Conservation (phyloP, 108 stramenopile genomes). For the Nitzschia sp. region DNA sequence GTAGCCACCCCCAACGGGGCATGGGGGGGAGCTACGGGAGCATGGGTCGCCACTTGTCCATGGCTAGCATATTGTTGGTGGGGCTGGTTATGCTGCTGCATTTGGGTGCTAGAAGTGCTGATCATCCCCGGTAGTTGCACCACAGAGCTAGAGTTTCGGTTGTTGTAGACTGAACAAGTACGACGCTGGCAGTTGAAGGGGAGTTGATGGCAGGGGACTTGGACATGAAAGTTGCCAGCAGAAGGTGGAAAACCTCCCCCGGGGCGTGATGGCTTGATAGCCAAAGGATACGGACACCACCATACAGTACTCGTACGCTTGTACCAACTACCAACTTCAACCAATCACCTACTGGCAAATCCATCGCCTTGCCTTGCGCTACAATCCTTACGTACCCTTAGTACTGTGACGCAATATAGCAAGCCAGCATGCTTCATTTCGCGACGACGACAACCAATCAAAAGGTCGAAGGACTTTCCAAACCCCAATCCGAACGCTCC, state of each 20-base stretch:
- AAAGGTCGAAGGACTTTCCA: too few relatives aligned
- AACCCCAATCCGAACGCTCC: too few relatives aligned
- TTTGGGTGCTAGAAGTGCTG: constrained; percentile 5
- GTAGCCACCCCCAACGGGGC: too few relatives aligned
- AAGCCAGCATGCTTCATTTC: too few relatives aligned
- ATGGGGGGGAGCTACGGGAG: background rate
- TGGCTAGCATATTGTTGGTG: constrained; percentile 15
- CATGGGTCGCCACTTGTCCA: constrained; percentile 3
- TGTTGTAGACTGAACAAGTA: background rate
- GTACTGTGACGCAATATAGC: too few relatives aligned
- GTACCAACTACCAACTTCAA: background rate
- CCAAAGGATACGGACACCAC: background rate
- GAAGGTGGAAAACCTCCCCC: too few relatives aligned
- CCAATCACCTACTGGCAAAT: background rate
- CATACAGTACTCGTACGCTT: too few relatives aligned
- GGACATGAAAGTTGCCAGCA: too few relatives aligned
- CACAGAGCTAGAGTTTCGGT: background rate
- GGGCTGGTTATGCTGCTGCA: constrained; percentile 3
- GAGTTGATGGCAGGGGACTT: too few relatives aligned
- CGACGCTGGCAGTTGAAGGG: too few relatives aligned
- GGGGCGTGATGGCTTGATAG: background rate
- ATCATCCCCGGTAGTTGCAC: constrained; percentile 4
- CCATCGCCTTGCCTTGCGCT: background rate
- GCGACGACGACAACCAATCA: too few relatives aligned
- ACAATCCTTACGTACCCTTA: too few relatives aligned